Evolutionary conservation across 148 eudicot species (phyloP), one percentile per base, ranked within the genome.

Genomic region (Fallopia convolvulus): DNA sequence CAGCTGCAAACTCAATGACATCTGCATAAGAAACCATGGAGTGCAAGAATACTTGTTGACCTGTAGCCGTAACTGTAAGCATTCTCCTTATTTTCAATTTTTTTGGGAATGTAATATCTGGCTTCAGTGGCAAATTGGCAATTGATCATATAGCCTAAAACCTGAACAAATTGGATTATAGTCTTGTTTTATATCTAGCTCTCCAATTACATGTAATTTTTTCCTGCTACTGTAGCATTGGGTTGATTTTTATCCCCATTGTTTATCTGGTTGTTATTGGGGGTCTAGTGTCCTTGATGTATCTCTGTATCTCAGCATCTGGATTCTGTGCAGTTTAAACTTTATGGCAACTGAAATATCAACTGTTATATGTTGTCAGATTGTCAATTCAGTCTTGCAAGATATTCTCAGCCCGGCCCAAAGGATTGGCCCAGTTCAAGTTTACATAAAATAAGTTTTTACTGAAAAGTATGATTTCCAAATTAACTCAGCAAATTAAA

Each of bases 171-270:
- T 39, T 68, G 72, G 72, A 15, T 39, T 33, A 65, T 65, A 65
- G 71, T 65, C 41, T 30, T 23, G 71, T 40, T 33, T 65, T 68
- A 36, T 68, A 68, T 36, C 13, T 68, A 68, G 72, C 2, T 68
- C 44, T 68, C 17, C 44, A 17, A 68, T 68, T 68, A 33, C 44
- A 36, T 68, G 46, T 21, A 3, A 68, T 14, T 33, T 68, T 6
- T 30, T 0, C 40, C 40, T 14, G 65, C 65, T 3, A 32, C 32
- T 65, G 70, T 65, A 65, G 8, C 70, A 65, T 65, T 65, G 70
- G 70, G 70, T 30, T 65, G 70, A 65, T 65, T n/a, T 4, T 65
- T 18, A 65, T 65, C 70, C 70, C 70, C 70, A 65, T 65, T 65
- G 70, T 65, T 30, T 11, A 32, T 65, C 70, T 65, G 14, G 70